Base-by-base conservation (phyloP, 2,329 filamentous ascomycete genomes). In the Gnomoniopsis smithogilvyi region DNA sequence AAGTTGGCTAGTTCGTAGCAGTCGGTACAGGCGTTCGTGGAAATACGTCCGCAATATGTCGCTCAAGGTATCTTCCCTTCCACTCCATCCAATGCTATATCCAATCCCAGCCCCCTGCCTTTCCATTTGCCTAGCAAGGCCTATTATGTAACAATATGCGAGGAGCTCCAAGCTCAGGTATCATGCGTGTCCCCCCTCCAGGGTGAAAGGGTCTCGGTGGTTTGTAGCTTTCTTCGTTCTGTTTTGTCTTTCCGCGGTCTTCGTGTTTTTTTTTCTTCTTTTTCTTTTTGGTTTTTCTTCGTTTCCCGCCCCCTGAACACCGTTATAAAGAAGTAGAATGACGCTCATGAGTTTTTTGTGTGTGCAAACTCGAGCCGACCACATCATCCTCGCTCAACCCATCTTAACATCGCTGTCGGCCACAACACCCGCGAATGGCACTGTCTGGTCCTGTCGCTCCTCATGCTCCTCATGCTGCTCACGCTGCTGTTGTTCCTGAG, bases 401-500 rank as follows among this genome's bases (percentile, higher is more conserved):
- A 64, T 64, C 57, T 63, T 64, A 38, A 60, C 52, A 46, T 64
- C 63, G 6, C 55, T 57, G 19, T 64, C 59, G n/a, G 63, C 34
- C 15, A 52, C 51, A 1, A 63, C 63, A 12, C 59, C 54, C 10
- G 47, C 49, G n/a, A 63, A 57, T 2, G 61, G 56, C 17, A 57
- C 56, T 4, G 56, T 60, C 45, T 61, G 61, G n/a, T 51, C 11
- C 52, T 55, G 43, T 26, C 58, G 36, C 24, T 36, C 70, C n/a
- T 26, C 52, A 1, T 48, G 54, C 38, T 64, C 65, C 22, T 71
- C n/a, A n/a, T 60, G 36, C 24, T 36, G 70, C n/a, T 26, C 52
- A 1, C 41, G 54, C 38, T 64, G 66, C 22, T 71, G 68, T 33
- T 66, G 64, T 50, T 72, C 67, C 24, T 71, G 68, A 10, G 12